These are phyloP conservation scores for Trichoderma sp. DNA, from an alignment of 2,329 filamentous ascomycete species.

Conservation along the genomic window DNA sequence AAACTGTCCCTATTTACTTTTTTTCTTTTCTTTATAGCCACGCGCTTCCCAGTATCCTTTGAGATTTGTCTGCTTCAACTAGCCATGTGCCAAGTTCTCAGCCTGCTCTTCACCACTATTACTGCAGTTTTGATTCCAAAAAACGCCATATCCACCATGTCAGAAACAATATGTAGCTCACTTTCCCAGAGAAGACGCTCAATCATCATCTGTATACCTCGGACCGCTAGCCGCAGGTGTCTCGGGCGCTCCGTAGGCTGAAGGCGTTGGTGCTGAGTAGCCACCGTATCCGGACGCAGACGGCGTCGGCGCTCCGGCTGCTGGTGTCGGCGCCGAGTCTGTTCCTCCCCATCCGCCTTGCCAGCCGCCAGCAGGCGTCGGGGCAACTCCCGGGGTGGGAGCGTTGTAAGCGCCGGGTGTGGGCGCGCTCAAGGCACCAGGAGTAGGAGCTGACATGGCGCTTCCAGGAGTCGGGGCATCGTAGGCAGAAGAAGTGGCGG, in stretches of 20 bases:
- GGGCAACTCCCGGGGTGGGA: constrained; percentile 63
- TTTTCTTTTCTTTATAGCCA: constrained; percentile 2
- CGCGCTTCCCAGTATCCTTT: background rate
- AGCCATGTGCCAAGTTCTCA: background rate
- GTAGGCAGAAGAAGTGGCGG: constrained; percentile 51
- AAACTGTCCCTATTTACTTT: background rate
- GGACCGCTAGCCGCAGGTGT: constrained; percentile 61
- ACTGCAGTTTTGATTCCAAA: constrained; percentile 10
- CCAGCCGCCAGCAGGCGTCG: constrained; percentile 66
- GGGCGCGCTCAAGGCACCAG: constrained; percentile 63
- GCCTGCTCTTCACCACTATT: background rate
- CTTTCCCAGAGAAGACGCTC: background rate
- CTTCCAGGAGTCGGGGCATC: constrained; percentile 69
- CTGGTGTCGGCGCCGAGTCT: constrained; percentile 66
- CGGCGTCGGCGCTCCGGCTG: constrained; percentile 66
- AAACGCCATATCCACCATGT: constrained; percentile 3
- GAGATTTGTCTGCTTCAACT: background rate
- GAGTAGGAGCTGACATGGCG: constrained; percentile 58
- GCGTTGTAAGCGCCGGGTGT: constrained; percentile 69
- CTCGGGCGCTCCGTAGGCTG: constrained; percentile 57
- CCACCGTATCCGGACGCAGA: constrained; percentile 57
- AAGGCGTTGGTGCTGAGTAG: constrained; percentile 64
- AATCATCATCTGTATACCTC: constrained; percentile 53
- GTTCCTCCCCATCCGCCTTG: constrained; percentile 56
- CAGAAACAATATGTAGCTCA: background rate